phyloP scores from a whole-genome alignment of 768 basidiomycete genomes.

The Pulveroboletus ravenelii region DNA sequence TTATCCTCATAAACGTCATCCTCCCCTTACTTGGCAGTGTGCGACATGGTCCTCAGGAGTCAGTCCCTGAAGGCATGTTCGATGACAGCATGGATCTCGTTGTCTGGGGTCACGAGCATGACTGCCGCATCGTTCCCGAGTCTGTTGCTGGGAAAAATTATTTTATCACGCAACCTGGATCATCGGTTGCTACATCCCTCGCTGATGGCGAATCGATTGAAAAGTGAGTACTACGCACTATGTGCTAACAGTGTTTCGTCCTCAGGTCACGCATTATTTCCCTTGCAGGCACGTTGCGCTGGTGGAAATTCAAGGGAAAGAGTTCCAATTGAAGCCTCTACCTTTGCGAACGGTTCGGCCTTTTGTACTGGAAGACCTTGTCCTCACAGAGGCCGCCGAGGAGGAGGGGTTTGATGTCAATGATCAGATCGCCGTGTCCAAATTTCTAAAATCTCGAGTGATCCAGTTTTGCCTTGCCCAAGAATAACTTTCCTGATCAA shows the following conservation, averaged over 20 bases:
- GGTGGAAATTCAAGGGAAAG: slow-evolving; percentile 80
- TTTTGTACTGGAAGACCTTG: slow-evolving; percentile 82
- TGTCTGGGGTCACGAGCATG: slow-evolving; percentile 99
- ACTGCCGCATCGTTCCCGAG: slow-evolving; percentile 89
- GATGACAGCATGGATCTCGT: slow-evolving; percentile 92
- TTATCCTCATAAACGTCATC: slow-evolving; percentile 11
- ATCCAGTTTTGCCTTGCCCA: slow-evolving; percentile 6
- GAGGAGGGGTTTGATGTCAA: slow-evolving; percentile 70
- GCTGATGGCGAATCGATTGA: slow-evolving; percentile 89
- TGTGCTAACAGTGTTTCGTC: background rate
- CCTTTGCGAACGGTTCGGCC: slow-evolving; percentile 90
- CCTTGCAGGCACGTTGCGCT: slow-evolving; percentile 80
- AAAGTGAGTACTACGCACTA: slow-evolving; percentile 51
- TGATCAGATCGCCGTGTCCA: slow-evolving; percentile 79
- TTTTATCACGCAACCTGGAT: slow-evolving; percentile 91
- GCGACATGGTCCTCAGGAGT: slow-evolving; percentile 90
- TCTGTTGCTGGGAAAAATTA: slow-evolving; percentile 89
- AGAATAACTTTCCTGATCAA: background rate
- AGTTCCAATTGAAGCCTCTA: slow-evolving; percentile 81
- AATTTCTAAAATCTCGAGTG: slow-evolving; percentile 73
- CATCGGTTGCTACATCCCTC: slow-evolving; percentile 89
- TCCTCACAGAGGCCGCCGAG: slow-evolving; percentile 72
- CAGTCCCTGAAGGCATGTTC: slow-evolving; percentile 94
- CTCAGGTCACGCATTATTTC: background rate
- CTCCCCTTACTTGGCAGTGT: slow-evolving; percentile 49